Conservation (phyloP, 1,284 basidiomycete genomes). For the Xanthoconium separans region DNA sequence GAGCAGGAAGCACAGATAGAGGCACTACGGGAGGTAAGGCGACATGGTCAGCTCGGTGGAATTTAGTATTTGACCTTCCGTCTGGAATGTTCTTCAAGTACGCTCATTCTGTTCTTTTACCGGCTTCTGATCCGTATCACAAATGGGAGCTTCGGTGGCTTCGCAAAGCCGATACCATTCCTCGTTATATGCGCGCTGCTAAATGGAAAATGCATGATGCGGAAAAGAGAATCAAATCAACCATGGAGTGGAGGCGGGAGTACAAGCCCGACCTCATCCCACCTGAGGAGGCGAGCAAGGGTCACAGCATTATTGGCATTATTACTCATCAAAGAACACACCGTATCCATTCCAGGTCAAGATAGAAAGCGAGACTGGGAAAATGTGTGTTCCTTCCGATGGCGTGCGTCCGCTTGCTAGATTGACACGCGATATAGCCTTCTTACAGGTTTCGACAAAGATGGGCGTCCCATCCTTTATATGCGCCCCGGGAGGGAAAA, state of each 20-base stretch:
- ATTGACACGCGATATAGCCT: conserved; percentile 58
- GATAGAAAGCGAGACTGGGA: conserved; percentile 79
- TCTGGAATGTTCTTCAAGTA: conserved; percentile 46
- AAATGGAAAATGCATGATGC: conserved; percentile 81
- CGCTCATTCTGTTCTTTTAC: conserved; percentile 58
- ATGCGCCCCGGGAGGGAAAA: conserved; percentile 85
- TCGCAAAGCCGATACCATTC: conserved; percentile 67
- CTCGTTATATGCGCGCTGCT: conserved; percentile 80
- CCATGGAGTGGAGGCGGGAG: conserved; percentile 79
- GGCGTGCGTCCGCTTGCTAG: neutral
- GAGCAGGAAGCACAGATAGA: conserved; percentile 62
- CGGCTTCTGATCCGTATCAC: conserved; percentile 66
- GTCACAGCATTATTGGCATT: neutral
- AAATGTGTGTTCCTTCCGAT: conserved; percentile 61
- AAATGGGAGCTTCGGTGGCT: conserved; percentile 79
- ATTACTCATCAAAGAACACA: neutral
- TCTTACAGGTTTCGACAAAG: conserved; percentile 79
- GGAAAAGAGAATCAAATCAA: conserved; percentile 73
- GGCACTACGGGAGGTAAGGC: conserved; percentile 58
- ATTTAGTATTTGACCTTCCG: neutral
- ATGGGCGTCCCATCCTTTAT: conserved; percentile 80
- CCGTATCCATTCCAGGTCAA: conserved; percentile 42
- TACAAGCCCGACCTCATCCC: conserved; percentile 80
- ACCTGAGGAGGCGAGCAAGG: conserved; percentile 60
- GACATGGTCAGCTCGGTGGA: neutral